Percentiles rank a stretch among this genome's conserved stretches.
These are phyloP conservation scores for Pyrrhoderma lamaoense DNA, from an alignment of 1,284 basidiomycete species.

Conservation along the genomic window DNA sequence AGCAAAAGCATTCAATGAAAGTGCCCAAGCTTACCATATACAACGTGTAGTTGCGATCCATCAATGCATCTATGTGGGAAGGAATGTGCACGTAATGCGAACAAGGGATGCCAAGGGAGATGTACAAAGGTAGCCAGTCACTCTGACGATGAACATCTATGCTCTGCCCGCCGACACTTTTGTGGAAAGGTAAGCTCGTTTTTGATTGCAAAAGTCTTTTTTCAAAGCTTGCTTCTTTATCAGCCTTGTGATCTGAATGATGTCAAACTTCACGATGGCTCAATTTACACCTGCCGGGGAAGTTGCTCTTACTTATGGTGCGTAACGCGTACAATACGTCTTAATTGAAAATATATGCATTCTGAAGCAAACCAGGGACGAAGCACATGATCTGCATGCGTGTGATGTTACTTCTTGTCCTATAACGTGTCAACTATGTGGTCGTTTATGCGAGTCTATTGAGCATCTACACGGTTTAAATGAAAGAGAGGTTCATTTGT, in stretches of 20 bases:
- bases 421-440: conserved; percentile 45
- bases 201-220: too few species aligned
- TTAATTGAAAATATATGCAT: neutral
- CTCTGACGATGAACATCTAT: conserved; percentile 40
- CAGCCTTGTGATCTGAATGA: conserved; percentile 41
- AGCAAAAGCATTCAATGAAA: too few species aligned
- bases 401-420: conserved; percentile 45
- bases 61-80: conserved; percentile 46
- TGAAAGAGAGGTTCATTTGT: conserved; percentile 40
- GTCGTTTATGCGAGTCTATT: conserved; percentile 38
- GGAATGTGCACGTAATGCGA: conserved; percentile 35
- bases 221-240: too few species aligned
- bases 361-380: conserved; percentile 30
- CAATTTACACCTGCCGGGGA: conserved; percentile 34
- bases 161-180: conserved; percentile 44
- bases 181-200: conserved; percentile 48
- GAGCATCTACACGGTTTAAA: conserved; percentile 50
- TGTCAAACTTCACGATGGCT: conserved; percentile 28
- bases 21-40: neutral
- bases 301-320: conserved; percentile 40
- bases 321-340: too few species aligned
- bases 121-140: conserved; percentile 40
- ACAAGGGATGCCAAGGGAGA: conserved; percentile 38
- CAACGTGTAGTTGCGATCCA: conserved; percentile 37
- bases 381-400: conserved; percentile 37